phyloP scores from a whole-genome alignment of 1,139 yeast genomes.

The Blastobotrys proliferans region DNA sequence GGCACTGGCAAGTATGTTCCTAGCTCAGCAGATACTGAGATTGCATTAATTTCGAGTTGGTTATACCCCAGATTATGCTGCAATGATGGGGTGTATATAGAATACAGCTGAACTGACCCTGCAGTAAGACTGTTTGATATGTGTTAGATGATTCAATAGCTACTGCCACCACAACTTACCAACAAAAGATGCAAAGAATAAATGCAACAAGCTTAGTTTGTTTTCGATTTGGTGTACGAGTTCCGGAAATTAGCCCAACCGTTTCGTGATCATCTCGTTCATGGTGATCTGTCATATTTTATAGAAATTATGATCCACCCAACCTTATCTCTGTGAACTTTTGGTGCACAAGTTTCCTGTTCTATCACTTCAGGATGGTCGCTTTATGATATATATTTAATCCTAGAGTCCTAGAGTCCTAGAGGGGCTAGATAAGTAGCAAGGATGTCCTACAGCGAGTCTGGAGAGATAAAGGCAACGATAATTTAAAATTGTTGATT shows the following conservation, averaged over 20 bases:
- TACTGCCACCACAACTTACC: slow-evolving; percentile 14
- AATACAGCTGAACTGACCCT: slow-evolving; percentile 77
- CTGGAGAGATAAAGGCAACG: too few species aligned
- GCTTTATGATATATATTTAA: too few species aligned
- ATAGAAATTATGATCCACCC: too few species aligned
- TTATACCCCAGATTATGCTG: slow-evolving; percentile 54
- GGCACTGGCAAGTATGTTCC: slow-evolving; percentile 90
- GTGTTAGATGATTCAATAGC: neutral
- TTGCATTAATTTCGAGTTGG: slow-evolving; percentile 69
- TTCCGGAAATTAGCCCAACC: slow-evolving; percentile 8
- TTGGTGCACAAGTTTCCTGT: too few species aligned
- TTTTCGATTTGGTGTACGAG: neutral
- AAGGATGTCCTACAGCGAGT: too few species aligned
- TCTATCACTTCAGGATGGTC: too few species aligned
- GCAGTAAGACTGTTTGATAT: slow-evolving; percentile 56
- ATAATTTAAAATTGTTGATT: too few species aligned
- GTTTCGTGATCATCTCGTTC: too few species aligned
- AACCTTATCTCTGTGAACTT: too few species aligned
- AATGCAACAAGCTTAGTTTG: slow-evolving; percentile 17
- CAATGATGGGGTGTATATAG: slow-evolving; percentile 72
- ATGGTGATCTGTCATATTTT: too few species aligned
- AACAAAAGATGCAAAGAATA: slow-evolving; percentile 19
- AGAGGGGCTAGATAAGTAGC: too few species aligned
- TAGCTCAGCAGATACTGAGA: slow-evolving; percentile 69
- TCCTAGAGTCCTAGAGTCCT: too few species aligned